Evolutionary conservation across 306 rosid species (phyloP), one percentile per base, ranked within the genome.

Genomic region (Mimosa pudica): DNA sequence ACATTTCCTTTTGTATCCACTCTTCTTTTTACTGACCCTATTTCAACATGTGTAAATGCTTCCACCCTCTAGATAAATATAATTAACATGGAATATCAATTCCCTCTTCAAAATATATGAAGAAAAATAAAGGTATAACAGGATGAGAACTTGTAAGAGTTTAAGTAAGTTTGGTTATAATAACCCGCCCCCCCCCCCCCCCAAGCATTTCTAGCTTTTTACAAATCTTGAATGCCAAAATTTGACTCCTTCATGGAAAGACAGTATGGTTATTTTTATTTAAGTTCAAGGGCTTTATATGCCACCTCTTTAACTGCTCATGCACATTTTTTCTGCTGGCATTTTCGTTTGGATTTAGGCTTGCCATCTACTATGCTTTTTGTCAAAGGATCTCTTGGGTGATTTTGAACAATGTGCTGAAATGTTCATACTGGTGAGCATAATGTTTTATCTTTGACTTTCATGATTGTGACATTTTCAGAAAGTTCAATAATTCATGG

Each of bases 401-500:
- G 99, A 96, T 88, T 96, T 96, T 84, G 99, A 96, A 89, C 89
- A 88, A 52, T 93, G 92, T 67, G 99, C 98, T 4, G 99, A 96
- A 85, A 83, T 85, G 86, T 90, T 93, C 76, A 93, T 96, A 81
- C 99, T 98, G 10, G 99, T 96, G 85, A 87, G 99, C 90, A 84
- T 30, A 24, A 45, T 55, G 30, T 76, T 69, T 80, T 55, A 64
- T 81, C 75, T 77, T 79, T 70, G 48, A 66, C 41, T 78, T 30
- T 84, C 70, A 61, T 66, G 10, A 73, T 69, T 77, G 73, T 78
- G 82, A 63, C 77, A 63, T 79, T 71, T 74, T 61, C 42, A 49
- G 66, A 62, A 77, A 74, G 18, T 57, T 79, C 76, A 83, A 85
- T 71, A 78, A 83, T 81, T 81, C 75, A 77, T 86, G 73, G 70